Base-by-base conservation (phyloP, 1,284 basidiomycete genomes). In the Rhodotorula mucilaginosa region DNA sequence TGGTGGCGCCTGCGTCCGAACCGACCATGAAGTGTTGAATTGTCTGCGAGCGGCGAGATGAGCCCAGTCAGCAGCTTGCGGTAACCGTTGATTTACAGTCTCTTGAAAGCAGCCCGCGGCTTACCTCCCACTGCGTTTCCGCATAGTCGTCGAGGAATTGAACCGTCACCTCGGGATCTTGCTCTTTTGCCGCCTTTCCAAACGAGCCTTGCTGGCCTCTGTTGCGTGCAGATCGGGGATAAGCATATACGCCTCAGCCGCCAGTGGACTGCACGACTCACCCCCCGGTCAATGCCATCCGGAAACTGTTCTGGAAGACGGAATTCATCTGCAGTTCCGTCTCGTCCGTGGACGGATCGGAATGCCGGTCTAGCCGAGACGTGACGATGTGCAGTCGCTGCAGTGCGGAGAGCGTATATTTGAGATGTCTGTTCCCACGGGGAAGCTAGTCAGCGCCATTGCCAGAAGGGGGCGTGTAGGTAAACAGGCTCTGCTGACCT, bases 11-110 rank as follows among this genome's bases (percentile, higher is more conserved):
- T 85, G 86, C 79, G 88, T 87, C 56, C 87, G 81, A 81, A 1
- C 83, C 90, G 13, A 99, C 97, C 95, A 99, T 97, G 81, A 92
- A 99, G 82, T 98, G 95, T 64, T 98, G 85, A 77, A 99, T 97
- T 0, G 92, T 93, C 92, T 74, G 65, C 57, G 7, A 6, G 44
- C 5, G 26, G 6, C 15, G 29, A 10, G 6, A 15, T 13, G 21
- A 16, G 18, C 48, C n/a, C 29, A 19, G 39, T 63, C 26, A 31
- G n/a, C 31, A 2, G 7, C 23, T 26, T 29, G 3, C 39, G n/a
- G 29, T 15, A 10, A 8, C 13, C 16, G 5, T 3, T 13, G 3
- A 19, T 8, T 16, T 3, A 26, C 26, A 13, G n/a, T 1, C 13
- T n/a, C 4, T 15, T 29, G 26, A 5, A 2, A 26, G 3, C 15